Conservation (phyloP, 441 rosid genomes). For the Arabidopsis hybrid region DNA sequence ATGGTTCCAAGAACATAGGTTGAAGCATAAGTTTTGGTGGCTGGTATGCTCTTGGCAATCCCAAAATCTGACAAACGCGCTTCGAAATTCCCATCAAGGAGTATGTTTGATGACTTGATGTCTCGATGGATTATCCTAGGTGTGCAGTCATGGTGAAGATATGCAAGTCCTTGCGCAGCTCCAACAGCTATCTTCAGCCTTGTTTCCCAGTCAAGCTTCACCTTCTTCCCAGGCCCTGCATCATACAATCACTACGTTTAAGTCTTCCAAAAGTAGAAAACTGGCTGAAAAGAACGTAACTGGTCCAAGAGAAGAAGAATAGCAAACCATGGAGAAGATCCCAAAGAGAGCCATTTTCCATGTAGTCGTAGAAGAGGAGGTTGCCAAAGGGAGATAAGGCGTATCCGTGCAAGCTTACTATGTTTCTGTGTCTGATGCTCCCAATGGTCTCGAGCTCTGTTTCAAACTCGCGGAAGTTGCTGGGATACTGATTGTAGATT, state of each 20-base stretch:
- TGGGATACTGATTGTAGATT: constrained; percentile 70
- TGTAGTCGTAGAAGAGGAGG: constrained; percentile 94
- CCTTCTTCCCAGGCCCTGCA: constrained; percentile 78
- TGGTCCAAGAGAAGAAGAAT: not conserved
- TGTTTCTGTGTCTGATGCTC: constrained; percentile 89
- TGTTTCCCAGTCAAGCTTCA: constrained; percentile 93
- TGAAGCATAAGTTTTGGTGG: constrained; percentile 76
- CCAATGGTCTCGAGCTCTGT: constrained; percentile 96
- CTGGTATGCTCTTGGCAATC: constrained; percentile 82
- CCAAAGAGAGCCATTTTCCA: constrained; percentile 97
- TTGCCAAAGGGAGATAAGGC: constrained; percentile 79
- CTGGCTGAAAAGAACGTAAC: constrained; percentile 15
- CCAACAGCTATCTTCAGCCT: constrained; percentile 87
- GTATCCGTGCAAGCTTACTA: constrained; percentile 91
- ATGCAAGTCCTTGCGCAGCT: constrained; percentile 94
- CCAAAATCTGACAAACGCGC: constrained; percentile 93
- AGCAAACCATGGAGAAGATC: constrained; percentile 89
- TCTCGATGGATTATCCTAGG: constrained; percentile 93
- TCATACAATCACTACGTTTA: not conserved
- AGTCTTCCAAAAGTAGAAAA: not conserved
- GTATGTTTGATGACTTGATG: constrained; percentile 88
- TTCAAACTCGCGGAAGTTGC: constrained; percentile 77
- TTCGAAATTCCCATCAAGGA: constrained; percentile 83
- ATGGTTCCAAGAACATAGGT: constrained; percentile 93
- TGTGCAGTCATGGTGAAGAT: constrained; percentile 96